Evolutionary conservation across 768 basidiomycete species (phyloP).

Genomic region (Dentipellis sp.): DNA sequence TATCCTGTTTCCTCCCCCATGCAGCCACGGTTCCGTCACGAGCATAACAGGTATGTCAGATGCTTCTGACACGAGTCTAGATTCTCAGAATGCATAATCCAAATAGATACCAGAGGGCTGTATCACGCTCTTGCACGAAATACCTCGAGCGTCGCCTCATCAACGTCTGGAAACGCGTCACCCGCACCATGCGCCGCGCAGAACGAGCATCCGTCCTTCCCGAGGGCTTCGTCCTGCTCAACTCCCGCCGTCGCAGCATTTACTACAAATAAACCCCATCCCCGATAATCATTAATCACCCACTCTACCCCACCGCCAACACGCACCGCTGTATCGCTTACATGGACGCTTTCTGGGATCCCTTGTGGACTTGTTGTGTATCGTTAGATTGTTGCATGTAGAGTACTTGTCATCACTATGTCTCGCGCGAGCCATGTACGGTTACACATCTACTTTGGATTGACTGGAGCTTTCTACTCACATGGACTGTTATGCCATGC

Average conservation of each 20-base stretch:
- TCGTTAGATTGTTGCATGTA: no score
- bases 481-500: no score
- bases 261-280: neutral
- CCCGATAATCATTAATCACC: neutral
- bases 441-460: no score
- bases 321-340: neutral
- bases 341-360: no score
- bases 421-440: no score
- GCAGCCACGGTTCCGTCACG: neutral
- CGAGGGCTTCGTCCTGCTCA: slow-evolving; percentile 56
- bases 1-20: no score
- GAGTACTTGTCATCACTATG: no score
- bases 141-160: slow-evolving; percentile 50
- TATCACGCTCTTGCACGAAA: slow-evolving; percentile 28
- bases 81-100: no score
- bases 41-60: neutral
- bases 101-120: neutral
- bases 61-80: neutral
- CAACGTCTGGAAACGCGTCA: slow-evolving; percentile 53
- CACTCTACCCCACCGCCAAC: neutral
- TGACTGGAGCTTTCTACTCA: no score
- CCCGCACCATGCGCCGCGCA: slow-evolving; percentile 39
- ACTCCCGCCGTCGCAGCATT: slow-evolving; percentile 39
- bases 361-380: no score
- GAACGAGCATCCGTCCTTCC: slow-evolving; percentile 45